These are phyloP conservation scores for Coemansia sp. DNA, from an alignment of 192 early-diverging fungal species.

Conservation along the genomic window DNA sequence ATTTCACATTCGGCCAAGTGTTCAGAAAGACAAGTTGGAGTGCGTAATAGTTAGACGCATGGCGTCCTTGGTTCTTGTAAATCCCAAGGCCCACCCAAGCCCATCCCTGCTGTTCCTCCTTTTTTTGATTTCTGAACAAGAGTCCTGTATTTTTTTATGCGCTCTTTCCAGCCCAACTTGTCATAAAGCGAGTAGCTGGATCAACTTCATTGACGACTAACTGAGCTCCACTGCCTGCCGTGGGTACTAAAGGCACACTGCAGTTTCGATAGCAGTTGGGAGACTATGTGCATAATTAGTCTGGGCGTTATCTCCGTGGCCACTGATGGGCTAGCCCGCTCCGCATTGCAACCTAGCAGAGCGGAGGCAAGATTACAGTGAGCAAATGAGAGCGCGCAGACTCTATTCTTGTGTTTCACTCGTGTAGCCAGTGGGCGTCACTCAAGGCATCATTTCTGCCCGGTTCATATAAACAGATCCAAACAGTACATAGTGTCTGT, in stretches of 20 bases:
- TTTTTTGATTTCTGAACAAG: conserved; percentile 1
- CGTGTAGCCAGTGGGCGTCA: not conserved
- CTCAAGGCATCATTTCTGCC: not conserved
- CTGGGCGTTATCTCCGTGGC: not conserved
- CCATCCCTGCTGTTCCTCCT: not conserved
- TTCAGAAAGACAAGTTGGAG: not conserved
- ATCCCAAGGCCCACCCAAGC: not conserved
- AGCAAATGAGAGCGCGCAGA: not conserved
- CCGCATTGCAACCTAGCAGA: not conserved
- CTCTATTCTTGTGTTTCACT: not conserved
- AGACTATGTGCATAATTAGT: not conserved
- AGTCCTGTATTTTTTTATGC: conserved; percentile 3
- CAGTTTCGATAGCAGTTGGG: not conserved
- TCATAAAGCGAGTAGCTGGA: not conserved
- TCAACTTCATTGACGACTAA: not conserved
- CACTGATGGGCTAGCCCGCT: conserved; percentile 10
- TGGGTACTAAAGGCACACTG: not conserved
- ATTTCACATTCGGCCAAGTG: not conserved
- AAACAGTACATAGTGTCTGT: not conserved
- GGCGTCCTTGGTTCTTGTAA: not conserved
- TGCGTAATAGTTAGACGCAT: conserved; percentile 7
- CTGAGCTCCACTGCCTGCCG: not conserved
- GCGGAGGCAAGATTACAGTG: not conserved
- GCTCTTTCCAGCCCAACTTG: not conserved
- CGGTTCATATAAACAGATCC: not conserved